phyloP scores from a whole-genome alignment of 345 rosid species.

The Iberis pinnata region DNA sequence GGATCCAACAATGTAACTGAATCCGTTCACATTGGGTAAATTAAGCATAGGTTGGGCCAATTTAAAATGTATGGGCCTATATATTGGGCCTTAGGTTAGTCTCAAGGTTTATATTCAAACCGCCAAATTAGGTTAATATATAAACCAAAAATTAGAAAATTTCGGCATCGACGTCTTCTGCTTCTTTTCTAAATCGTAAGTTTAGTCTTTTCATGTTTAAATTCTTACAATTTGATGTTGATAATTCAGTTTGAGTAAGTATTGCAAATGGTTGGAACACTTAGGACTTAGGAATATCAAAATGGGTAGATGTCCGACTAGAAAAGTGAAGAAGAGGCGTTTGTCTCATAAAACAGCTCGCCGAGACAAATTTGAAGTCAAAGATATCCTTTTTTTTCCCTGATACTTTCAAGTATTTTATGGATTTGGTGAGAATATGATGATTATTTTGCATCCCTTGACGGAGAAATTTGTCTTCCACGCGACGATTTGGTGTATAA shows the following conservation, averaged over 20 bases:
- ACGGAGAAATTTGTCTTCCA: conserved; percentile 29
- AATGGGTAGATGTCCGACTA: conserved; percentile 68
- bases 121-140: not conserved
- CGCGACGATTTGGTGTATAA: conserved; percentile 83
- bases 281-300: not conserved
- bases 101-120: not conserved
- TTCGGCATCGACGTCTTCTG: conserved; percentile 12
- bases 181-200: conserved; percentile 23
- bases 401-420: not conserved
- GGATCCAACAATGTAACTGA: too few relatives aligned
- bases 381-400: conserved; percentile 58
- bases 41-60: too few relatives aligned
- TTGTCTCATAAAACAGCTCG: conserved; percentile 88
- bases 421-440: not conserved
- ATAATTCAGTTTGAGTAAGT: not conserved
- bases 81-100: not conserved
- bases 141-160: not conserved
- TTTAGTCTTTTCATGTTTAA: not conserved
- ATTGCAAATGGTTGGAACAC: too few relatives aligned
- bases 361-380: conserved; percentile 65
- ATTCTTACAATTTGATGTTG: not conserved
- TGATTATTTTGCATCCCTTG: conserved; percentile 25
- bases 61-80: not conserved
- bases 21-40: too few relatives aligned
- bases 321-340: conserved; percentile 95